These are phyloP conservation scores for Emergomyces pasteurianus DNA, from an alignment of 2,329 filamentous ascomycete genomes.

Conservation along the genomic window DNA sequence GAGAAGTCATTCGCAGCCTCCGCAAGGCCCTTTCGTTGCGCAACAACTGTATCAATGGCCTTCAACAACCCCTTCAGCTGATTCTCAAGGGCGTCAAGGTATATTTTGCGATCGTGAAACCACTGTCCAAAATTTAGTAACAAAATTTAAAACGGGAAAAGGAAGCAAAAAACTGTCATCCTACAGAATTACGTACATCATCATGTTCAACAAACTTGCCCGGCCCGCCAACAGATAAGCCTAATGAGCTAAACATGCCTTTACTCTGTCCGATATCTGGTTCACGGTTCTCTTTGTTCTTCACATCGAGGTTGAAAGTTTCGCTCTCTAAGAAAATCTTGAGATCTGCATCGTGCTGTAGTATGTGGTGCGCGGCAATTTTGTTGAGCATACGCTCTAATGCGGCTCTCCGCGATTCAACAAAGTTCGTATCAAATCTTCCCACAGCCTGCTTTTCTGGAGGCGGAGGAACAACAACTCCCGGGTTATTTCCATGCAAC, in stretches of 20 bases:
- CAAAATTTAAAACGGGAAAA: not conserved
- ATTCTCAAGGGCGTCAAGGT: conserved; percentile 84
- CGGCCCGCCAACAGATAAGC: conserved; percentile 62
- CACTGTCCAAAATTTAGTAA: conserved; percentile 45
- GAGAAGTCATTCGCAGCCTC: conserved; percentile 92
- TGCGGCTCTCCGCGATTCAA: conserved; percentile 80
- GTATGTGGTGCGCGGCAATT: conserved; percentile 71
- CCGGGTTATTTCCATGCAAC: conserved; percentile 86
- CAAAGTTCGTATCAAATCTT: conserved; percentile 91
- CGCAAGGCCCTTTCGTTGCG: conserved; percentile 82
- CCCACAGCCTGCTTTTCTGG: conserved; percentile 97
- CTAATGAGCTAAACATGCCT: conserved; percentile 77
- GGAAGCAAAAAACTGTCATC: not conserved
- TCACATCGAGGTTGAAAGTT: conserved; percentile 88
- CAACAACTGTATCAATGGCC: conserved; percentile 84
- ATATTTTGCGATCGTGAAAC: conserved; percentile 95
- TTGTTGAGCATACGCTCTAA: conserved; percentile 98
- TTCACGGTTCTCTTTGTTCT: conserved; percentile 91
- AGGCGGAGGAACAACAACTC: conserved; percentile 86
- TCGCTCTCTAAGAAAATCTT: conserved; percentile 97
- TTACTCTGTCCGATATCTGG: conserved; percentile 81
- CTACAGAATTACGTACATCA: conserved; percentile 46
- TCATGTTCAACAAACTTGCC: conserved; percentile 96
- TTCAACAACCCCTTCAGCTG: conserved; percentile 85
- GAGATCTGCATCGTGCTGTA: conserved; percentile 86